Evolutionary conservation across 768 basidiomycete genomes (phyloP), one percentile per base, ranked within the genome.

Genomic region (Leccinum obscurum): DNA sequence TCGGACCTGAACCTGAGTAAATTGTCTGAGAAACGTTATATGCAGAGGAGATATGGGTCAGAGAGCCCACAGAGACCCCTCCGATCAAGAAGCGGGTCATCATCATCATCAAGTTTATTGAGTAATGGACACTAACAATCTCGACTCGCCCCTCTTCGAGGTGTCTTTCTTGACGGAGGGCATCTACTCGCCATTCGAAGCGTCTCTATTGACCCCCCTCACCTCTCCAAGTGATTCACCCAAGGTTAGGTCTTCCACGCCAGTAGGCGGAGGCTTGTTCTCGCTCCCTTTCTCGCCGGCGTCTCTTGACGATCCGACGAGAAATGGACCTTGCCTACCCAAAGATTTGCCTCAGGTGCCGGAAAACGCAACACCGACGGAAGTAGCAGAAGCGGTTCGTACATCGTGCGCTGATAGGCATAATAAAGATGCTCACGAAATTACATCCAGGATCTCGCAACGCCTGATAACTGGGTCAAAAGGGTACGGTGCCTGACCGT

Each of bases 391-490:
- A 44, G 66, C 65, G 52, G 73, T 73, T 52, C n/a, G 52, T 57
- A 46, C 5, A 14, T 50, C 44, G 3, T 26, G 17, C 13, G 7
- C 7, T 26, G 49, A 26, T 14, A 20, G 3, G 22, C 48, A 24
- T 49, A 9, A n/a, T 24, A 24, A 24, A 7, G 5, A 14, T 49
- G 24, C 49, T 26, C 49, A 50, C 49, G 10, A 26, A 15, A 26
- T 50, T 26, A 4, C 24, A n/a, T 46, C 4, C 35, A 75, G 74
- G 78, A 77, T 52, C 58, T 62, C 0, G 70, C 71, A 26, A 78
- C 78, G 4, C 78, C 78, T 0, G 80, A 80, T 57, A 72, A 66
- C n/a, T 79, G 78, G 78, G 49, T 80, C 52, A 70, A 71, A 48
- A 71, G 79, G 30, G 78, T 75, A 10, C 1, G 57, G 4, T 46